A percentile compares a stretch with the other conserved stretches of the same genome.
Evolutionary conservation across 2,329 filamentous ascomycete genomes (phyloP).

Genomic region (Verticillium nubilum): DNA sequence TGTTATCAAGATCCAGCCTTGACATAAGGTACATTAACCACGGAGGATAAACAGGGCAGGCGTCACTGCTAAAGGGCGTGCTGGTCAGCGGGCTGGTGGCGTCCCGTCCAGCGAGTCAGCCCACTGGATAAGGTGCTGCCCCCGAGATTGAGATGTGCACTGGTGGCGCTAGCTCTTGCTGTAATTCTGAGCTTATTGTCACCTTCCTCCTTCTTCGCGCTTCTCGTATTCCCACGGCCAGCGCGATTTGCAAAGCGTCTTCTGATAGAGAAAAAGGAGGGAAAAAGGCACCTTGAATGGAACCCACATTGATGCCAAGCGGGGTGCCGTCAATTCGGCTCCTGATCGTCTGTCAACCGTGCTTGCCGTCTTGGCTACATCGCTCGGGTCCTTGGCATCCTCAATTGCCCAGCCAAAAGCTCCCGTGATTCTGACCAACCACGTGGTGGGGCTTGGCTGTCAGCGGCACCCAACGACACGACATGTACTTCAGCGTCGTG

Average conservation of each 20-base stretch:
- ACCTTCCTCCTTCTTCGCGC: not conserved
- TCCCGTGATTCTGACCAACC: not conserved
- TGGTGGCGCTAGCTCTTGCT: not conserved
- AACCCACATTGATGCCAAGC: not conserved
- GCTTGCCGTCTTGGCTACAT: not conserved
- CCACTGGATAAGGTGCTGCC: not conserved
- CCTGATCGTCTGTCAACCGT: not conserved
- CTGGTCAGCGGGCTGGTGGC: too few species aligned
- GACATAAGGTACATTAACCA: too few species aligned
- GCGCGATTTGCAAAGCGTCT: too few species aligned
- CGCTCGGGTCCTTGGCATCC: not conserved
- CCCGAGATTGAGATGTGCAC: not conserved
- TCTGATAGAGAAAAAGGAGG: too few species aligned
- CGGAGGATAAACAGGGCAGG: too few species aligned
- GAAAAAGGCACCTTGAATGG: too few species aligned
- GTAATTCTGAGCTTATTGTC: not conserved
- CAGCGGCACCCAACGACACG: too few species aligned
- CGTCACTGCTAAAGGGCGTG: too few species aligned
- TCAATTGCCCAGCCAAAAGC: not conserved
- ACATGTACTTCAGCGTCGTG: too few species aligned
- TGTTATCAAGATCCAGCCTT: too few species aligned
- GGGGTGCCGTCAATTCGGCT: not conserved
- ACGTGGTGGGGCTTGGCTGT: not conserved
- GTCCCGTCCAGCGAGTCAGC: not conserved
- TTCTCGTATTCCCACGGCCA: not conserved